Conservation (phyloP, 371 early-diverging fungal species). For the Actinomucor elegans region DNA sequence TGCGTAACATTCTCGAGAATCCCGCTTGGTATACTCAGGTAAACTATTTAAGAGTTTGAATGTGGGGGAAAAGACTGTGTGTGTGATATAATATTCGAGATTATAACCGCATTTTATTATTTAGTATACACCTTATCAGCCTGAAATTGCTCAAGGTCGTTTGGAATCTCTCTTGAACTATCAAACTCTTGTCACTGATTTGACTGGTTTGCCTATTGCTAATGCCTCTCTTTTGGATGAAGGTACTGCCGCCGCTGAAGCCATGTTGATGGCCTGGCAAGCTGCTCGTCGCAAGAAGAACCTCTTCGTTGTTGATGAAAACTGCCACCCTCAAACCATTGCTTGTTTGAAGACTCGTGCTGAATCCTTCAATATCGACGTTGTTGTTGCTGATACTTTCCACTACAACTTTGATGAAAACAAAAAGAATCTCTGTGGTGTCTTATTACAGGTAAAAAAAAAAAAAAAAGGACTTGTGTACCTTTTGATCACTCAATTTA, state of each 20-base stretch:
- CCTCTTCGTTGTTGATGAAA: constrained; percentile 89
- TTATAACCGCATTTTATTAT: no score
- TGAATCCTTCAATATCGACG: constrained; percentile 89
- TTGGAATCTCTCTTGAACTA: constrained; percentile 94
- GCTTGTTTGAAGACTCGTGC: constrained; percentile 91
- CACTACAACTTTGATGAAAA: constrained; percentile 74
- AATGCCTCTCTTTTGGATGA: constrained; percentile 97
- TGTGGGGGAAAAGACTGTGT: no score
- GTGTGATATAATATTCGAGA: no score
- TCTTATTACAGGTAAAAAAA: constrained; percentile 81
- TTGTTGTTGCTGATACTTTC: constrained; percentile 80
- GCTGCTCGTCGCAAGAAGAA: constrained; percentile 69
- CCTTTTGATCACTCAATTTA: constrained; percentile 1
- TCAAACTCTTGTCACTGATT: constrained; percentile 93
- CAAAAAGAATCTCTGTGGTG: constrained; percentile 83
- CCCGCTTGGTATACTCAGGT: constrained; percentile 97
- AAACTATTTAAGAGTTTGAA: constrained; percentile 7
- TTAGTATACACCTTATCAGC: constrained; percentile 98
- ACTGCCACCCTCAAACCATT: constrained; percentile 94
- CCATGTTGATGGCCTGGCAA: constrained; percentile 90
- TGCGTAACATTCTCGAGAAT: constrained; percentile 95
- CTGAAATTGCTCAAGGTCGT: constrained; percentile 97
- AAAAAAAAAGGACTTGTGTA: not conserved
- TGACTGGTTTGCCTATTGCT: constrained; percentile 93
- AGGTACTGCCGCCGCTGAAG: constrained; percentile 98